Evolutionary conservation across 2,329 filamentous ascomycete genomes (phyloP).

Genomic region (Colletotrichum tanaceti): DNA sequence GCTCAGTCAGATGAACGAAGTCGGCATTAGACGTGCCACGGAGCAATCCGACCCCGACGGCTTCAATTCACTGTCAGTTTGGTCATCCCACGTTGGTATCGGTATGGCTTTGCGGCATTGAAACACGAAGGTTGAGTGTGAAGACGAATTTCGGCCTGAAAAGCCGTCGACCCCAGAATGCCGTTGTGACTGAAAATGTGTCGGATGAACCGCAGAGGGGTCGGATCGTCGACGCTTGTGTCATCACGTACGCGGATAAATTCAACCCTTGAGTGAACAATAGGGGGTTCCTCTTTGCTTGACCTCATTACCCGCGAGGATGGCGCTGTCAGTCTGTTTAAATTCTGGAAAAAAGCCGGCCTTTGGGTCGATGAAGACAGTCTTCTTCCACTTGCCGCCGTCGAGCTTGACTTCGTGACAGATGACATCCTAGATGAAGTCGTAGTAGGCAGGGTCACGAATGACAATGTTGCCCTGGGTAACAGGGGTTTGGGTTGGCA

Average conservation of each 20-base stretch:
- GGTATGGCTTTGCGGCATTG: conserved; percentile 10
- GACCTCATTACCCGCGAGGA: background rate
- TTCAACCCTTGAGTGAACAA: background rate
- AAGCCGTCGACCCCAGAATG: conserved; percentile 9
- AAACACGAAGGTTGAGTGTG: conserved; percentile 7
- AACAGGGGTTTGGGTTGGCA: background rate
- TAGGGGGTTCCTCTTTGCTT: background rate
- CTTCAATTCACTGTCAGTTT: background rate
- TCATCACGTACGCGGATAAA: background rate
- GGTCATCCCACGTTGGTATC: conserved; percentile 14
- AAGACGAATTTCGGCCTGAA: conserved; percentile 3
- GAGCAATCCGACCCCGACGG: background rate
- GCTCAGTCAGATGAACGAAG: conserved; percentile 18
- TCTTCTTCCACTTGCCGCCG: conserved; percentile 15
- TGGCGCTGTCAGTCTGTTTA: background rate
- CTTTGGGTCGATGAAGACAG: conserved; percentile 4
- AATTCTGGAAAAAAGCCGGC: background rate
- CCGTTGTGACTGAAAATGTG: background rate
- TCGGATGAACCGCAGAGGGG: conserved; percentile 10
- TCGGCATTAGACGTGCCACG: background rate
- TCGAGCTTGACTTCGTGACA: conserved; percentile 16
- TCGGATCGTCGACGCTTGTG: background rate
- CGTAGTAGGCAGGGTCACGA: conserved; percentile 11
- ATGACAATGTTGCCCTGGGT: background rate
- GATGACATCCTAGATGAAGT: background rate